Evolutionary conservation across 2,329 filamentous ascomycete genomes (phyloP).

Genomic region (Zasmidium angulare): DNA sequence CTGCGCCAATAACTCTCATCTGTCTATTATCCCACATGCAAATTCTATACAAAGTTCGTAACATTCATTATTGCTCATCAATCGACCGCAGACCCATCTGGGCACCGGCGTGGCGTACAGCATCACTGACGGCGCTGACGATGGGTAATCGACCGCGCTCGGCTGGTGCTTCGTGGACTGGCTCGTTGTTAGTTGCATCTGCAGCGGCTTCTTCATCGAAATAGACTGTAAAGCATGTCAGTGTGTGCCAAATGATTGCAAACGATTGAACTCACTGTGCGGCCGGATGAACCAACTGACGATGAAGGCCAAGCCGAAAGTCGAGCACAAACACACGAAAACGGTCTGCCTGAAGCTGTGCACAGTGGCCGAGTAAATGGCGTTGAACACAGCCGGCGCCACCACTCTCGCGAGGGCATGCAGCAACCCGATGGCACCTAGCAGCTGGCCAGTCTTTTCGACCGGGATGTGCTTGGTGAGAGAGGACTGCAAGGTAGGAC

Average conservation of each 20-base stretch:
- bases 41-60: background rate
- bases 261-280: constrained; percentile 63
- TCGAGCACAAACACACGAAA: constrained; percentile 69
- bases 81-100: background rate
- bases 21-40: background rate
- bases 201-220: constrained; percentile 21
- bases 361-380: constrained; percentile 81
- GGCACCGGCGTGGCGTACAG: background rate
- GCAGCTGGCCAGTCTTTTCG: constrained; percentile 78
- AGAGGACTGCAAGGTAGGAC: constrained; percentile 78
- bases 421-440: constrained; percentile 82
- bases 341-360: constrained; percentile 75
- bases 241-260: background rate
- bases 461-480: constrained; percentile 88
- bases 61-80: background rate
- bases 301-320: constrained; percentile 67
- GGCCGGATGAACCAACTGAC: constrained; percentile 71
- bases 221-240: constrained; percentile 13
- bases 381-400: constrained; percentile 79
- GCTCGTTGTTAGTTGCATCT: constrained; percentile 12
- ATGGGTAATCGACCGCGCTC: constrained; percentile 8
- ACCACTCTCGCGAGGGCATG: constrained; percentile 79
- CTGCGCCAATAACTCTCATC: background rate
- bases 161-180: background rate
- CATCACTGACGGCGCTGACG: constrained; percentile 8